Conservation (phyloP, 2,329 filamentous ascomycete genomes). For the Phoma sp. region DNA sequence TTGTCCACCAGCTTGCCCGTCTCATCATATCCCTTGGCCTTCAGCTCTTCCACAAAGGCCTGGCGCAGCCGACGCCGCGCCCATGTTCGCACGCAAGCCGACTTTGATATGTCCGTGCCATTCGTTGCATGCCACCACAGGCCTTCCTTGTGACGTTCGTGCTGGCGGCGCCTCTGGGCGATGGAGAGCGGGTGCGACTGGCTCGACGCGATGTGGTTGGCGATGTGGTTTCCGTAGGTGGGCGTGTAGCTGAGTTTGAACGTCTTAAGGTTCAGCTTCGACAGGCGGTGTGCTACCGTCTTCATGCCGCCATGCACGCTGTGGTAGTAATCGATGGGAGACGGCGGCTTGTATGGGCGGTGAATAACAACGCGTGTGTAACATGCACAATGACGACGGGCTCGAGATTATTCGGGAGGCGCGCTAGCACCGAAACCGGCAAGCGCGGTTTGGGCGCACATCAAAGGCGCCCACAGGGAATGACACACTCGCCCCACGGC, state of each 20-base stretch:
- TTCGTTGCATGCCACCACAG: constrained; percentile 46
- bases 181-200: constrained; percentile 36
- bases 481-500: constrained; percentile 12
- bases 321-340: no score
- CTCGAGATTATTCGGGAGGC: not conserved
- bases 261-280: constrained; percentile 14
- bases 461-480: constrained; percentile 2
- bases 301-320: constrained; percentile 26
- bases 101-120: constrained; percentile 34
- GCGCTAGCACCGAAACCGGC: not conserved
- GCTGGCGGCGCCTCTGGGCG: constrained; percentile 26
- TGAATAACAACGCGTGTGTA: no score
- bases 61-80: constrained; percentile 38
- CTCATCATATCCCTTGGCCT: constrained; percentile 36
- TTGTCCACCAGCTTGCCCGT: constrained; percentile 31
- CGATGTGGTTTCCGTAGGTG: constrained; percentile 33
- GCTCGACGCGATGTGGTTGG: constrained; percentile 31
- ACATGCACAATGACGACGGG: constrained; percentile 8
- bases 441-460: constrained; percentile 10
- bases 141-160: constrained; percentile 30
- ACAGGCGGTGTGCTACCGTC: constrained; percentile 16
- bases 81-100: constrained; percentile 43
- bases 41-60: constrained; percentile 42
- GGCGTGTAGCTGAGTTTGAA: constrained; percentile 35
- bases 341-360: no score